A percentile compares a stretch with the other conserved stretches of the same genome.
Evolutionary conservation across 78 protist genomes (phyloP).

Genomic region (Protostelium mycophagum): DNA sequence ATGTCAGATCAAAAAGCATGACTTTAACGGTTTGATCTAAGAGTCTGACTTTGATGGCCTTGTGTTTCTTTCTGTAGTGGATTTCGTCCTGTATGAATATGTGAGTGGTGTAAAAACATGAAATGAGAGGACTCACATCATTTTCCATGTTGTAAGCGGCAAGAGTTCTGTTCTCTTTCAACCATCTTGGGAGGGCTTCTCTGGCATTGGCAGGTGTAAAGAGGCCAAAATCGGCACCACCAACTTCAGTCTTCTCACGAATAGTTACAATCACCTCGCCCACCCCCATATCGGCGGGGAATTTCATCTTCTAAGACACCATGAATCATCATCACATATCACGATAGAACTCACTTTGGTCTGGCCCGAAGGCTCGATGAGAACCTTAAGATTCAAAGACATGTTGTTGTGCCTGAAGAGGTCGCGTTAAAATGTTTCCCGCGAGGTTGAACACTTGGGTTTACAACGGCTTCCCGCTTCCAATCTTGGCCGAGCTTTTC

Average conservation of each 20-base stretch:
- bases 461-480: no score
- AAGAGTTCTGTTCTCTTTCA: conserved; percentile 25
- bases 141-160: conserved; percentile 33
- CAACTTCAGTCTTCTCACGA: conserved; percentile 40
- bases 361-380: background rate
- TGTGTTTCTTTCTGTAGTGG: conserved; percentile 53
- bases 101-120: background rate
- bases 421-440: no score
- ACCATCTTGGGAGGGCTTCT: conserved; percentile 36
- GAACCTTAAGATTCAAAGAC: background rate
- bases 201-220: conserved; percentile 30
- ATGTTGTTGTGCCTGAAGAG: no score
- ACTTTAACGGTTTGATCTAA: conserved; percentile 57
- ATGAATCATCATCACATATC: background rate
- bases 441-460: no score
- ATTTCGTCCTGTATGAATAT: conserved; percentile 12
- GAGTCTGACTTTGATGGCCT: conserved; percentile 43
- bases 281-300: conserved; percentile 54
- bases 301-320: conserved; percentile 25
- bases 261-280: conserved; percentile 34
- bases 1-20: conserved; percentile 43
- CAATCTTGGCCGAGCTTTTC: no score
- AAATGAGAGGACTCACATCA: background rate
- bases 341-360: background rate
- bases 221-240: conserved; percentile 69